Base-by-base conservation (phyloP, 2,329 filamentous ascomycete species). In the Fusarium tuaranense region DNA sequence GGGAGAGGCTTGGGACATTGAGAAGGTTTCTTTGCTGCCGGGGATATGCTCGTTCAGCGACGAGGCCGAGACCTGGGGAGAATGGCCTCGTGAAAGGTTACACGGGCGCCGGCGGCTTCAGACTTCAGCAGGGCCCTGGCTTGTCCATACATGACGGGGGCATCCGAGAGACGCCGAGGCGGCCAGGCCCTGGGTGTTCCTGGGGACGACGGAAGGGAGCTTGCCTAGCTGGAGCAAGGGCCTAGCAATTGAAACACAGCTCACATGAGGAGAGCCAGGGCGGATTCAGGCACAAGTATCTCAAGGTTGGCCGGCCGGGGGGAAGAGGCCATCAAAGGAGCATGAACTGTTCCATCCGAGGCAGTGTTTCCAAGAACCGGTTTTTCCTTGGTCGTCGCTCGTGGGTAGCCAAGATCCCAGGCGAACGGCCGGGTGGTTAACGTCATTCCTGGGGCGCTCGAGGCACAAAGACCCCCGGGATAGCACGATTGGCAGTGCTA, bases 321-420 rank as follows among this genome's bases (percentile, higher is more conserved):
- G 4, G 44, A 48, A 27, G 53, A 32, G 76, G 68, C 63, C 22
- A 57, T 32, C 51, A 36, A 51, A 68, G 66, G 55, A 70, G 71
- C 73, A 77, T 68, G 72, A 78, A 76, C 68, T 68, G 73, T 68
- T 70, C 65, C 67, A 58, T 59, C 65, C 53, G 68, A 70, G 68
- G 70, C 68, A 70, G 66, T 73, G 69, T 77, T 77, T 68, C 60
- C 69, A 44, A 65, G 67, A 78, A 75, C 75, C 68, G 72, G 75
- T 70, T 75, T 59, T 70, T 64, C 32, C 41, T 46, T 51, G 58
- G 46, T 53, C 30, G 41, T 41, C 57, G 20, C 51, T 46, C 72
- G 12, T 30, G 63, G 67, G 63, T 65, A 65, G 61, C 59, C 59
- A 68, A 72, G 69, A 73, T 61, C 69, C 65, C 48, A 64, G 46